Base-by-base conservation (phyloP, 2,329 filamentous ascomycete species). In the Nemania sp. region DNA sequence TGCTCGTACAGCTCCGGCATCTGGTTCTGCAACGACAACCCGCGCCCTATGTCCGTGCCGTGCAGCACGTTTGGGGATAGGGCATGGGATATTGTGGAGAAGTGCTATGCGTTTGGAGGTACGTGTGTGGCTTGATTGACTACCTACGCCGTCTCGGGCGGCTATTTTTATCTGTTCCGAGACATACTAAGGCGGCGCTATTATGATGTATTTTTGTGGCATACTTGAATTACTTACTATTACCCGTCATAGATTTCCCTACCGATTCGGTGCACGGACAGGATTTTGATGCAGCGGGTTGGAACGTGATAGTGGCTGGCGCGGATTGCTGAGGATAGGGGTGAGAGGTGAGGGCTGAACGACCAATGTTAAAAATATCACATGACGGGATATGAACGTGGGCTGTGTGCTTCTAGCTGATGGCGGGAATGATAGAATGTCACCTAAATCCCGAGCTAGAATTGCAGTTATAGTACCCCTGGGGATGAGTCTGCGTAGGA, bases 11-110 rank as follows among this genome's bases (percentile, higher is more conserved):
- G 18, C 26, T 72, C 70, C 22, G 70, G 66, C 27, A 70, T 72
- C 26, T 72, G 58, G 61, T 72, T 68, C 22, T 72, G 70, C 59
- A 72, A 72, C 43, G 69, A 72, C 15, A 71, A 64, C 45, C 52
- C 55, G 26, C 22, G 61, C n/a, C 54, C 58, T 5, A 63, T 43
- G 27, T 66, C 65, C 20, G 68, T 72, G 41, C 62, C 62, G n/a
- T 70, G 70, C 53, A 69, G 65, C 26, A 54, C 20, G 5, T 63
- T 72, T 22, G 70, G 65, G 5, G 68, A 68, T 11, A 49, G 57
- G 10, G 70, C 66, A 5, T 60, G n/a, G 41, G 65, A 72, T 4
- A 72, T 72, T 22, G 10, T 72, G 3, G 32, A 68, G 45, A 67
- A 70, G 22, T 72, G 70, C 35, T 72, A 72, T 32, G 24, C 58